Evolutionary conservation across 2,329 filamentous ascomycete species (phyloP), one percentile per base, ranked within the genome.

Genomic region (Coleophoma crateriformis): DNA sequence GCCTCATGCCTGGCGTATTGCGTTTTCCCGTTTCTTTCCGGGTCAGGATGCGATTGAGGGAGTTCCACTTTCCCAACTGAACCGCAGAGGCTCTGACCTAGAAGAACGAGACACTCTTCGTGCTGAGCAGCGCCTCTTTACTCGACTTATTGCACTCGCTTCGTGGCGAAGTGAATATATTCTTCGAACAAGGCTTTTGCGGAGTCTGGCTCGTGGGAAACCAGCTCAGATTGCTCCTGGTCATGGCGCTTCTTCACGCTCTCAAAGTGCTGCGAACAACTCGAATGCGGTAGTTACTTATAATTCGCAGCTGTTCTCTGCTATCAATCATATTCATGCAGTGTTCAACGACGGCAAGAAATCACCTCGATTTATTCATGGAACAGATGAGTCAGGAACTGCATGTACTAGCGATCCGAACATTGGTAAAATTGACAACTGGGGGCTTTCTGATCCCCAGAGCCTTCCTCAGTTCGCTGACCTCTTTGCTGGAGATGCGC

Each of bases 161-260:
- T 94, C 91, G 8, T 97, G 94, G 92, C 82, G 92, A 58, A 96
- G 89, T 68, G 94, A 99, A 67, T 99, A 97, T 62, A 86, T 97
- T 44, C 71, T 96, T 50, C 81, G 94, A 43, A 96, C 90, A 2
- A 81, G 89, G 43, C 78, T 97, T 46, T 72, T 97, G 47, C 82
- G 90, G 41, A 94, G 88, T 54, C 74, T 97, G 50, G 79, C 79
- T 43, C 84, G 89, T 52, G 94, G 92, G 46, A 95, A 91, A 64
- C 90, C 92, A 51, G 71, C 78, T 58, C 77, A 84, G 35, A 71
- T 74, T 10, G 65, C 75, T 32, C 68, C 73, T 43, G 69, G 74
- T 60, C 64, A 79, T 49, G 79, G 81, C 11, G 69, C 78, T 11
- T 75, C 77, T 11, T 64, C 68, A n/a, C 71, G 76, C n/a, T 64